phyloP scores from a whole-genome alignment of 306 rosid species.

The Rosa chinensis region DNA sequence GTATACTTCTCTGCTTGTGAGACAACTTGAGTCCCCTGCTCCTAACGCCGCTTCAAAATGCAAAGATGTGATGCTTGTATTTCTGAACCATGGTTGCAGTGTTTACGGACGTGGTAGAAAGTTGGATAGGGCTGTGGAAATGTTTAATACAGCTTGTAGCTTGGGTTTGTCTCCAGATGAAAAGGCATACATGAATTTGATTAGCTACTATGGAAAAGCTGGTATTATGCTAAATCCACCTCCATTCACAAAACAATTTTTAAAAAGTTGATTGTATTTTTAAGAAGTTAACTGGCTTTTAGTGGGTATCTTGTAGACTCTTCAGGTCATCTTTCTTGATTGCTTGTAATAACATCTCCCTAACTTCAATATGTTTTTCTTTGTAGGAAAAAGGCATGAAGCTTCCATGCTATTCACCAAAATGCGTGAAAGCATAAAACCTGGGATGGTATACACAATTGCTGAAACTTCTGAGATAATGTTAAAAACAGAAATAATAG shows the following conservation, averaged over 20 bases:
- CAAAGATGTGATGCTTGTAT: background rate
- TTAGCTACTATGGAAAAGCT: constrained; percentile 85
- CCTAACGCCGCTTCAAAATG: background rate
- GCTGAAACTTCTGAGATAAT: background rate
- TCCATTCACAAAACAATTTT: background rate
- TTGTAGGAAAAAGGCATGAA: constrained; percentile 69
- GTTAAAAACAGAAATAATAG: background rate
- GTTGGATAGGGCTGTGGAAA: constrained; percentile 74
- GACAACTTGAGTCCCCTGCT: background rate
- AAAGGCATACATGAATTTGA: constrained; percentile 73
- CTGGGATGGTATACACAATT: constrained; percentile 60
- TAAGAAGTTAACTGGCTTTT: no score
- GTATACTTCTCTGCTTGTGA: background rate
- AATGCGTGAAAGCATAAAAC: constrained; percentile 81
- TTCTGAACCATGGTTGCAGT: constrained; percentile 42
- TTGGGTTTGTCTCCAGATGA: constrained; percentile 59
- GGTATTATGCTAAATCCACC: constrained; percentile 43
- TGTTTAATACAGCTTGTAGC: constrained; percentile 62
- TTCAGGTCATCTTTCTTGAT: background rate
- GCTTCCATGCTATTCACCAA: constrained; percentile 65
- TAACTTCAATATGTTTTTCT: constrained; percentile 4
- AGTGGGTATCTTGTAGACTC: background rate
- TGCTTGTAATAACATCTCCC: background rate
- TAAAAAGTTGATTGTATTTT: background rate
- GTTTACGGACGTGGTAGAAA: constrained; percentile 81